These are phyloP conservation scores for Bauhinia variegata DNA, from an alignment of 306 rosid genomes.

Conservation along the genomic window DNA sequence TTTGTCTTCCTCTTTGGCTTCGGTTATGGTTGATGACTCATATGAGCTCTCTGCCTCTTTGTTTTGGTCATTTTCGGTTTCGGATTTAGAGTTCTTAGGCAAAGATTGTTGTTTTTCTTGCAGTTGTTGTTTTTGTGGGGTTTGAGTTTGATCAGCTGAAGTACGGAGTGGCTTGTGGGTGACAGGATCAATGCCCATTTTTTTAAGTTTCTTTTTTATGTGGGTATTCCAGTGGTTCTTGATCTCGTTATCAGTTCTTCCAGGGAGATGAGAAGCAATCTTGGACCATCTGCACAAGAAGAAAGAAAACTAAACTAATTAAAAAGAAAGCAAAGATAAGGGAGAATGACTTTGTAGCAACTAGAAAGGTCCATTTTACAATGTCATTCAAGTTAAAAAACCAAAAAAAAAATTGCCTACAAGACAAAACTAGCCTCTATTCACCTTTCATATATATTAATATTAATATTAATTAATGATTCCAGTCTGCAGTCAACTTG, in stretches of 20 bases:
- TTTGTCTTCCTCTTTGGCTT: conserved; percentile 44
- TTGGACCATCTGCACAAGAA: conserved; percentile 65
- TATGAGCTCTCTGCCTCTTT: conserved; percentile 46
- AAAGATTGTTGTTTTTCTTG: conserved; percentile 22
- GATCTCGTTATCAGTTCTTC: conserved; percentile 81
- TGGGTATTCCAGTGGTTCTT: conserved; percentile 88
- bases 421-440: conserved; percentile 33
- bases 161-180: conserved; percentile 60
- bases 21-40: conserved; percentile 44
- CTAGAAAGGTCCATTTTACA: conserved; percentile 27
- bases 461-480: too few species aligned
- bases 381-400: conserved; percentile 30
- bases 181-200: conserved; percentile 79
- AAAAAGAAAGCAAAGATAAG: background rate
- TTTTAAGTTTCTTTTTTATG: conserved; percentile 74
- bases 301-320: background rate
- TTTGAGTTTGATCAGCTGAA: conserved; percentile 41
- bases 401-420: conserved; percentile 3
- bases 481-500: conserved; percentile 38
- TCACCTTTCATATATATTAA: conserved; percentile 1
- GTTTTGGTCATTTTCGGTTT: conserved; percentile 32
- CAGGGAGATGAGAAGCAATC: conserved; percentile 81
- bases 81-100: conserved; percentile 21
- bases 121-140: conserved; percentile 26
- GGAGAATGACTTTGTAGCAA: conserved; percentile 28